Base-by-base conservation (phyloP, 2,329 filamentous ascomycete genomes). In the Paracoccidioides lutzii region DNA sequence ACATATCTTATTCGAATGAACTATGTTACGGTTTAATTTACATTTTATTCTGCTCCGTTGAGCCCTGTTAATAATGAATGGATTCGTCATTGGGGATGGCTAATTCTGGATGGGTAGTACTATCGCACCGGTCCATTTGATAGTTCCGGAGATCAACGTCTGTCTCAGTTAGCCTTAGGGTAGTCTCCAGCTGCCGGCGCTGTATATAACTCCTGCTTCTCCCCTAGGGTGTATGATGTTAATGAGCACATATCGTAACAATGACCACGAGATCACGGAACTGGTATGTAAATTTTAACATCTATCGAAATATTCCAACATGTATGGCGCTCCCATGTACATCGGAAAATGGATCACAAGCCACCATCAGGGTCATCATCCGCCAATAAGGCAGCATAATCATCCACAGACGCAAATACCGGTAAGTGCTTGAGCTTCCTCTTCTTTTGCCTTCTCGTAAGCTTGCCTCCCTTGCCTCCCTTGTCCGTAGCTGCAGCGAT, bases 351-450 rank as follows among this genome's bases (percentile, higher is more conserved):
- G 38, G 28, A 30, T 54, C 30, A 54, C 30, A 48, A 28, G 14
- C 42, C 44, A 33, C 56, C 59, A 10, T 59, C 41, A 53, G 93
- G 88, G 60, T 58, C 37, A 53, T 93, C 88, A 60, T 82, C 80
- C 3, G 78, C 87, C 68, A 95, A 72, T 73, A 95, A 78, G 64
- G 86, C 87, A 14, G 90, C 91, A 71, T 97, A 98, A 69, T 97
- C 93, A 55, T 97, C 93, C 37, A 80, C 86, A 37, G 88, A 94
- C 22, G 94, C 93, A 75, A 98, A 98, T 40, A 83, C 94, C 5
- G 93, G 93, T 63, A 98, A 76, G 60, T 83, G 82, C 79, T 90
- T 95, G 70, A 97, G 77, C 75, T 88, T 88, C 78, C 85, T 89
- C 74, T 81, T 84, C 74, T 87, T 88, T 68, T 81, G 79, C 62